phyloP scores from a whole-genome alignment of 2,329 filamentous ascomycete genomes.

The Xylariaceae sp. region DNA sequence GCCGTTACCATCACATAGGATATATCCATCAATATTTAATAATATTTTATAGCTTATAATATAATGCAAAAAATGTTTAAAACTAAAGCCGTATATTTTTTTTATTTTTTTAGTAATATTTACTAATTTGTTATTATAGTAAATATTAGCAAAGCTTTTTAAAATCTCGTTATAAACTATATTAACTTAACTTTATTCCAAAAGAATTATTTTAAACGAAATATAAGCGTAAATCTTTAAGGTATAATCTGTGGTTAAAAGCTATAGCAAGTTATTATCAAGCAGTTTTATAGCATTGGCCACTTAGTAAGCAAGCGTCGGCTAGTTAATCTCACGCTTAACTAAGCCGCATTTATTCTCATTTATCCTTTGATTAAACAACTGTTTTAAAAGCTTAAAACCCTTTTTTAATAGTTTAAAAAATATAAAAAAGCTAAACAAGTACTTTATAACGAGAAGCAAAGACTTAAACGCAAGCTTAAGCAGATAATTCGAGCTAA shows the following conservation, averaged over 20 bases:
- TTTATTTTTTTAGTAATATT: not conserved
- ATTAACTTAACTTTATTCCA: constrained; percentile 1
- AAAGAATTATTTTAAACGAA: constrained; percentile 7
- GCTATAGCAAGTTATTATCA: constrained; percentile 26
- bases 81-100: constrained; percentile 30
- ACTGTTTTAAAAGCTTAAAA: not conserved
- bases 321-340: constrained; percentile 25
- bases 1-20: constrained; percentile 4
- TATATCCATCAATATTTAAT: constrained; percentile 32
- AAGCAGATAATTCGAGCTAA: not conserved
- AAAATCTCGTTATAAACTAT: constrained; percentile 12
- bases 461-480: not conserved
- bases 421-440: not conserved
- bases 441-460: not conserved
- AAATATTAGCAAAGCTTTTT: constrained; percentile 12
- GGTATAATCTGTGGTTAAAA: constrained; percentile 6
- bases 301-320: constrained; percentile 25
- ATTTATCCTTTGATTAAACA: constrained; percentile 14
- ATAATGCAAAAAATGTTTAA: constrained; percentile 29
- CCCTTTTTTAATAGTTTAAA: not conserved
- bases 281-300: constrained; percentile 28
- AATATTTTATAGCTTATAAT: constrained; percentile 35
- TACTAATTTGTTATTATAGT: not conserved
- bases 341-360: constrained; percentile 23
- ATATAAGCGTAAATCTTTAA: constrained; percentile 1